Base-by-base conservation (phyloP, 2,329 filamentous ascomycete species). In the Ophiostoma novo-ulmi region DNA sequence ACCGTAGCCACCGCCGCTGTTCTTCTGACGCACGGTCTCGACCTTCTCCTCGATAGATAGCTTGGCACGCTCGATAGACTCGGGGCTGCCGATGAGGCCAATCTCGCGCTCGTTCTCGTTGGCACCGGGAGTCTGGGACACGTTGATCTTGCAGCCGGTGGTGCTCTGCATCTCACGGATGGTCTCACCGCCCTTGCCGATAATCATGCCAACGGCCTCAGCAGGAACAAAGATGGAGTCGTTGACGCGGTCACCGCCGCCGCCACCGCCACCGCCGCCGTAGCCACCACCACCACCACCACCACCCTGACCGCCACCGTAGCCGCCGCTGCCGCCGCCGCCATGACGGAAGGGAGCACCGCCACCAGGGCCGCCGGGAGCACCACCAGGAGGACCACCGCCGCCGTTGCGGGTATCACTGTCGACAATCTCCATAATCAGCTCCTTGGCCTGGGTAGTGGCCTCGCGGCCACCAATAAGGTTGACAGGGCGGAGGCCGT, bases 131-230 rank as follows among this genome's bases (percentile, higher is more conserved):
- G 92, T 89, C 76, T 92, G 91, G 41, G 92, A 91, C 36, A 97
- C 93, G 76, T 97, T 97, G 83, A 97, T 97, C 82, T 97, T 97
- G 85, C 94, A 97, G 65, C 92, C 91, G 5, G 92, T 95, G 41
- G 83, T 86, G 77, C 89, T 90, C 79, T 97, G 93, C 90, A 97
- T 96, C 75, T 97, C 92, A 74, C 94, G 93, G 78, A 97, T 97
- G 0, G 93, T 96, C 81, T 97, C 93, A 74, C 93, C 93, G 71
- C 92, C 91, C 83, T 97, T 97, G 74, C 94, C 93, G 73, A 97
- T 97, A 74, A 97, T 97, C 93, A 97, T 97, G 72, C 93, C 93
- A 70, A 97, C 93, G 6, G 93, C 91, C 78, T 97, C 93, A 31
- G 93, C 94, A 14, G 93, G 93, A 11, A 97, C 93, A 75, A 88